These are phyloP conservation scores for Leucosporidium creatinivorum DNA, from an alignment of 768 basidiomycete species.

Conservation along the genomic window DNA sequence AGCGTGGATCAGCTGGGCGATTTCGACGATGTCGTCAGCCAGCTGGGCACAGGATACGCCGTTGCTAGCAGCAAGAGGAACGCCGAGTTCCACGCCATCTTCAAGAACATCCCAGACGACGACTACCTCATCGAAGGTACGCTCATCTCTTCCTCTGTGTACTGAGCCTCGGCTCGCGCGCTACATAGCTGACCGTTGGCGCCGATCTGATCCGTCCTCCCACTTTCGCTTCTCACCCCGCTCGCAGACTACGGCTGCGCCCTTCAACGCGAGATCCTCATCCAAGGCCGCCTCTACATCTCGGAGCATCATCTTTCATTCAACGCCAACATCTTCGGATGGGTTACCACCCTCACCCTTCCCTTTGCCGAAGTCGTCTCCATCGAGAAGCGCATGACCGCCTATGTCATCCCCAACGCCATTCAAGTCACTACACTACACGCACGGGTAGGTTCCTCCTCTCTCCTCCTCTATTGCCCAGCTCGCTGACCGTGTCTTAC, in stretches of 20 bases:
- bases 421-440: constrained; percentile 78
- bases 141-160: background rate
- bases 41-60: constrained; percentile 58
- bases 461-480: background rate
- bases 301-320: constrained; percentile 99
- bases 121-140: constrained; percentile 83
- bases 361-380: constrained; percentile 77
- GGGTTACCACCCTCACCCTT: constrained; percentile 87
- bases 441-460: constrained; percentile 40
- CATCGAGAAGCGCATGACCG: constrained; percentile 95
- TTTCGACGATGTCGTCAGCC: constrained; percentile 36
- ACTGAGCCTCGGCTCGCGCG: too few relatives aligned
- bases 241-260: constrained; percentile 93
- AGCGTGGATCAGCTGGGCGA: constrained; percentile 35
- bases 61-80: constrained; percentile 93
- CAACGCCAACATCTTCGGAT: constrained; percentile 97
- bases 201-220: too few relatives aligned
- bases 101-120: constrained; percentile 79
- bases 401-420: constrained; percentile 93
- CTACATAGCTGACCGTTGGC: too few relatives aligned
- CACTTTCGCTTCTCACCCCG: too few relatives aligned
- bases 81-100: constrained; percentile 90
- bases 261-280: constrained; percentile 86
- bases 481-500: background rate
- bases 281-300: constrained; percentile 91